These are phyloP conservation scores for Geotrichum bryndzae DNA, from an alignment of 1,139 yeast species.

Conservation along the genomic window DNA sequence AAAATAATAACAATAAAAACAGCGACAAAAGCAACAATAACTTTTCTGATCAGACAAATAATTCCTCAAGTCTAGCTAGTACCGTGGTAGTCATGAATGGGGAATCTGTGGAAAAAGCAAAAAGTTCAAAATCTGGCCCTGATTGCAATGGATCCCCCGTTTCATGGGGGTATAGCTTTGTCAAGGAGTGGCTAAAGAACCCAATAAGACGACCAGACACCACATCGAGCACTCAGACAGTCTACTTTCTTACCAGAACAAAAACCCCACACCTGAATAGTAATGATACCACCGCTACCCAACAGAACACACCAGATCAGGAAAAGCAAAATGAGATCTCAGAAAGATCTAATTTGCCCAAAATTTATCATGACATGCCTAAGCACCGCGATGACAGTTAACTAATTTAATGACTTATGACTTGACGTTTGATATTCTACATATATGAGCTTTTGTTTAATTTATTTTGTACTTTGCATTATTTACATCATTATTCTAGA, in stretches of 20 bases:
- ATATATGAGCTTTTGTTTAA: neutral
- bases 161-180: neutral
- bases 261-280: neutral
- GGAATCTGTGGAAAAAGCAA: neutral
- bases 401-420: neutral
- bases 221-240: conserved; percentile 7
- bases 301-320: neutral
- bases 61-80: neutral
- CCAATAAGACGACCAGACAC: conserved; percentile 14
- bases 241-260: neutral
- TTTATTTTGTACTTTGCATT: neutral
- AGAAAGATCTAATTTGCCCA: neutral
- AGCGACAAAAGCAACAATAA: neutral
- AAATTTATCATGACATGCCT: neutral
- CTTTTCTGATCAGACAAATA: neutral
- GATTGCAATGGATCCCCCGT: neutral
- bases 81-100: neutral
- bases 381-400: neutral
- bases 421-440: neutral
- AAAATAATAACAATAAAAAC: no score
- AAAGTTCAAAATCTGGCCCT: neutral
- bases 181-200: conserved; percentile 8
- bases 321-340: neutral
- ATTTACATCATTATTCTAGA: neutral
- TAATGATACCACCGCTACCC: neutral